Percentiles rank a stretch among this genome's conserved stretches.
These are phyloP conservation scores for Arthrobotrys sinensis DNA, from an alignment of 2,329 filamentous ascomycete species.

Conservation along the genomic window DNA sequence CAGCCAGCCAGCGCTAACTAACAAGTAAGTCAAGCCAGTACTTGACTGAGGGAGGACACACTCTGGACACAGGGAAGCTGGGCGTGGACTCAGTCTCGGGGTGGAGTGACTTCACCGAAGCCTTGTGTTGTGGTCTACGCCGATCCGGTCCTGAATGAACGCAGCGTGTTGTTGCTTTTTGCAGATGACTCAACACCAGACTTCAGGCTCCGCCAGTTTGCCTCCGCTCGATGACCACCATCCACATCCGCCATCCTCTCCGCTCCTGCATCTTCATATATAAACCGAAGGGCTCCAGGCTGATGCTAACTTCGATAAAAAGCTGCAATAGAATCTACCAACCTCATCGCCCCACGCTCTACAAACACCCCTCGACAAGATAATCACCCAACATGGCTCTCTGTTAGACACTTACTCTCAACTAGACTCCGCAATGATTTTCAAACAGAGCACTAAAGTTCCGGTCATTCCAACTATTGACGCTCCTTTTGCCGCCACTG, in stretches of 20 bases:
- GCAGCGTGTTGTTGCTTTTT: conserved; percentile 7
- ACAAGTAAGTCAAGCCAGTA: no score
- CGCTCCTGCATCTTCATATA: conserved; percentile 19
- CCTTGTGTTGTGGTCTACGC: conserved; percentile 14
- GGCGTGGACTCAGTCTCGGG: background rate
- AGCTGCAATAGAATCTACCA: conserved; percentile 13
- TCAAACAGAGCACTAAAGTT: conserved; percentile 50
- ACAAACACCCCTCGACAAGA: conserved; percentile 5
- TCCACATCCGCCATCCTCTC: conserved; percentile 16
- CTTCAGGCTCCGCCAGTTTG: conserved; percentile 44
- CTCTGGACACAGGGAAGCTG: background rate
- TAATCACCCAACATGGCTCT: conserved; percentile 13
- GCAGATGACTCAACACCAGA: conserved; percentile 23
- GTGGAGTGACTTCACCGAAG: conserved; percentile 15
- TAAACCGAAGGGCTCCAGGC: conserved; percentile 26
- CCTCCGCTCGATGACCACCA: conserved; percentile 40
- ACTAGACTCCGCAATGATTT: conserved; percentile 30
- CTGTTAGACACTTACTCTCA: conserved; percentile 23
- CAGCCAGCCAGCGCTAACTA: no score
- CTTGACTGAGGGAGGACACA: no score
- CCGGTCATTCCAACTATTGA: conserved; percentile 55
- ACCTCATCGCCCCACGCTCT: background rate
- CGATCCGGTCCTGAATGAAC: background rate
- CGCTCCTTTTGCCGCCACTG: conserved; percentile 56
- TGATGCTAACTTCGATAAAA: conserved; percentile 18